These are phyloP conservation scores for Albugo candida DNA, from an alignment of 352 stramenopile genomes.

Conservation along the genomic window DNA sequence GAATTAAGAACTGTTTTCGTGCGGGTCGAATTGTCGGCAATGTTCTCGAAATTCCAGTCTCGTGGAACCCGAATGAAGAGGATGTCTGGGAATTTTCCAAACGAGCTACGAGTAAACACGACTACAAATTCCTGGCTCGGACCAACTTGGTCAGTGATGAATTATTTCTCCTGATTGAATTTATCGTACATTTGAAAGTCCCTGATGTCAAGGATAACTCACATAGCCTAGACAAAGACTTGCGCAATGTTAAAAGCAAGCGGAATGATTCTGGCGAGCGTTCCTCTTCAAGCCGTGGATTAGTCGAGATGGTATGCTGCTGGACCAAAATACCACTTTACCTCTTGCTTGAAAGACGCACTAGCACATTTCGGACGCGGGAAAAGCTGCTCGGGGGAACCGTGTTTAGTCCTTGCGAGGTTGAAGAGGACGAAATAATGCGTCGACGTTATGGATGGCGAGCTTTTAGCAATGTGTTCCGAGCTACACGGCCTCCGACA, in stretches of 20 bases:
- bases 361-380: conserved; percentile 24
- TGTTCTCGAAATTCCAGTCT: conserved; percentile 54
- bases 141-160: conserved; percentile 49
- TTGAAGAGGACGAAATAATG: conserved; percentile 55
- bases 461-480: conserved; percentile 48
- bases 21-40: conserved; percentile 40
- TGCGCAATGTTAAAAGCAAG: background rate
- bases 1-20: background rate
- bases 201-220: conserved; percentile 6
- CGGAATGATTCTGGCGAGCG: background rate
- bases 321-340: conserved; percentile 58
- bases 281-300: background rate
- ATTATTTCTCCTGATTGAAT: conserved; percentile 48
- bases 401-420: conserved; percentile 34
- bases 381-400: conserved; percentile 48
- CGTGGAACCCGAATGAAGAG: conserved; percentile 47
- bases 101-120: conserved; percentile 47
- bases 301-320: conserved; percentile 48
- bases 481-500: conserved; percentile 15
- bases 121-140: conserved; percentile 69
- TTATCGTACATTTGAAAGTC: conserved; percentile 39
- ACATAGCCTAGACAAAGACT: conserved; percentile 9
- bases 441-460: conserved; percentile 43
- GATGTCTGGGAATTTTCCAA: conserved; percentile 69
- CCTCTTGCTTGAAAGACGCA: conserved; percentile 23